Percentiles rank a stretch among this genome's conserved stretches.
These are phyloP conservation scores for Neonectria punicea DNA, from an alignment of 2,329 filamentous ascomycete genomes.

Conservation along the genomic window DNA sequence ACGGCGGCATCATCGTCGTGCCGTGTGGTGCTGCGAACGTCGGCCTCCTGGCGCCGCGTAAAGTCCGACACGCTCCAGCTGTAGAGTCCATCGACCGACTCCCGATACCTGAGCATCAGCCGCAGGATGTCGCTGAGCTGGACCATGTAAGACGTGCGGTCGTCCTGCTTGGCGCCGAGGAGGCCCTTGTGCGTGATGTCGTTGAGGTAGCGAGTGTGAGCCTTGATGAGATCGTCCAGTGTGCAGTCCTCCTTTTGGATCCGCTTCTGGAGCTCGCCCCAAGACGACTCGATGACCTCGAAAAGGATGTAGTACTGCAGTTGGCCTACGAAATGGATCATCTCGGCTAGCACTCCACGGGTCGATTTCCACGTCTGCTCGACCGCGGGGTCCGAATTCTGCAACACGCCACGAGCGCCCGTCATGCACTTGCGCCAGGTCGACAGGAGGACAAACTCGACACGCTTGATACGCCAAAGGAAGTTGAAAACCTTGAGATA, in stretches of 20 bases:
- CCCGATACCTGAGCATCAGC: slow-evolving; percentile 92
- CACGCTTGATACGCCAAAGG: slow-evolving; percentile 96
- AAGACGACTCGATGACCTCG: slow-evolving; percentile 96
- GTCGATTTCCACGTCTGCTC: slow-evolving; percentile 89
- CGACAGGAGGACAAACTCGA: slow-evolving; percentile 90
- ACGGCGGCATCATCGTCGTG: slow-evolving; percentile 37
- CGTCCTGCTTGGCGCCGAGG: slow-evolving; percentile 79
- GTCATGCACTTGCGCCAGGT: slow-evolving; percentile 98
- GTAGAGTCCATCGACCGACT: slow-evolving; percentile 93
- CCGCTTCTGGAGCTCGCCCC: slow-evolving; percentile 87
- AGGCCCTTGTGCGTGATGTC: slow-evolving; percentile 97
- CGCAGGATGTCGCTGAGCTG: slow-evolving; percentile 94
- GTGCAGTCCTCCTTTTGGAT: slow-evolving; percentile 89
- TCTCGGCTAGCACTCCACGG: slow-evolving; percentile 89
- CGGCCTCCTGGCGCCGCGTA: slow-evolving; percentile 86
- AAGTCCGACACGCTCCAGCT: slow-evolving; percentile 96
- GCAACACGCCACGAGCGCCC: slow-evolving; percentile 88
- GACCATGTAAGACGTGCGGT: slow-evolving; percentile 81
- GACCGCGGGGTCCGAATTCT: slow-evolving; percentile 75
- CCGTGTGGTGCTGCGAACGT: slow-evolving; percentile 75
- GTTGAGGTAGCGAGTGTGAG: slow-evolving; percentile 90
- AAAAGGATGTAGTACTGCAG: slow-evolving; percentile 99
- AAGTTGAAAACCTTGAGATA: slow-evolving; percentile 99
- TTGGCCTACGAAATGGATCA: slow-evolving; percentile 98
- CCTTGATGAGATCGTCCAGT: slow-evolving; percentile 92